Evolutionary conservation across 2,329 filamentous ascomycete species (phyloP), one percentile per base, ranked within the genome.

Genomic region (Botrytis medusae): DNA sequence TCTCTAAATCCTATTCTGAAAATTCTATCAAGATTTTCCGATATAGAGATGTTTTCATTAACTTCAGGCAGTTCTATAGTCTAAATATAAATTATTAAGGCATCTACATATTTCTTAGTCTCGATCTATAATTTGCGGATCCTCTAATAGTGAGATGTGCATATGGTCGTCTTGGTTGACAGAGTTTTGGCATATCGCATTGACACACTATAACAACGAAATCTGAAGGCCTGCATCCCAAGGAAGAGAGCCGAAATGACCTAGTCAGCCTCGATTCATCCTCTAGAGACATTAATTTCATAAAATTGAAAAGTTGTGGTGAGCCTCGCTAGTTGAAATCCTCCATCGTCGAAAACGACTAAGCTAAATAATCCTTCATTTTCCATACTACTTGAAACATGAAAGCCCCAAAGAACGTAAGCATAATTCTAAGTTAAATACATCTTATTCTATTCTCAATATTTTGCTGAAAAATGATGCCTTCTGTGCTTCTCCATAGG

Each of bases 1-100:
- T 34, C 37, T 46, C 37, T 22, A 61, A 29, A 59, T 48, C n/a
- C 46, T 8, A 67, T 34, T 25, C 69, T 34, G 18, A 29, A 95
- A 34, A 93, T 97, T 20, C 95, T 97, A 81, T 98, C 95, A 83
- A 98, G 98, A 82, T 93, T 97, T 71, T 95, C 95, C 29, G 94
- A 97, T 25, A 98, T 95, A 61, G 97, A 93, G 75, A 97, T 89
- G 82, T 29, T 98, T 94, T 57, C 51, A 32, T 70, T 42, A 12
- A 62, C 22, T 57, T 57, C 14, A 29, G 7, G n/a, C 18, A 29
- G 51, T 16, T 29, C 7, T 6, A 18, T 18, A 2, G 7, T 57
- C 25, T 16, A 29, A 29, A 29, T n/a, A 18, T 29, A 3, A 57
- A 7, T n/a, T 29, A 60, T 73, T 64, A 14, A 74, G 18, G 40